phyloP scores from a whole-genome alignment of 148 eudicot species.

The Cornus florida region DNA sequence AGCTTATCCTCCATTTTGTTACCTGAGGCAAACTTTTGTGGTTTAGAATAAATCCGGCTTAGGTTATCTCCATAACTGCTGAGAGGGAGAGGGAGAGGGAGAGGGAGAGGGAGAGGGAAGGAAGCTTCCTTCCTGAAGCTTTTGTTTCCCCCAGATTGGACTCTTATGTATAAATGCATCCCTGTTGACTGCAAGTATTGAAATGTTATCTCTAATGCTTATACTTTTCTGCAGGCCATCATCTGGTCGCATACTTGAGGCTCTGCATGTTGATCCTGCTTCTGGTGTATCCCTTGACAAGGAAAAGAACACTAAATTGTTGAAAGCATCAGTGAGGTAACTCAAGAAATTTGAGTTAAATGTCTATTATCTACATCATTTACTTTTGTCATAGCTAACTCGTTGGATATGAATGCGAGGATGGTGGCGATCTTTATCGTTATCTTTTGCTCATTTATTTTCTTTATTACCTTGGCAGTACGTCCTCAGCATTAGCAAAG shows the following conservation, averaged over 20 bases:
- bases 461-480: conserved; percentile 26
- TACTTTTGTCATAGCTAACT: neutral
- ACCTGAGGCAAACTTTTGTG: conserved; percentile 54
- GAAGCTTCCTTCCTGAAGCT: conserved; percentile 53
- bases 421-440: conserved; percentile 2
- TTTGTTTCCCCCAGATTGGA: conserved; percentile 38
- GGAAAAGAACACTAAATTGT: conserved; percentile 64
- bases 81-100: conserved; percentile 50
- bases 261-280: conserved; percentile 94
- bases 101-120: conserved; percentile 50
- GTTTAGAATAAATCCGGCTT: conserved; percentile 41
- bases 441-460: conserved; percentile 1
- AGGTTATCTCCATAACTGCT: conserved; percentile 43
- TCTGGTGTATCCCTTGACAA: conserved; percentile 84
- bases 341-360: conserved; percentile 3
- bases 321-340: conserved; percentile 64
- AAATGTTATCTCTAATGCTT: conserved; percentile 35
- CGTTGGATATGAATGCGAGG: neutral
- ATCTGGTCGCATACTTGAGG: conserved; percentile 88
- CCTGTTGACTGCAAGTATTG: conserved; percentile 12
- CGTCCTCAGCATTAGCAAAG: conserved; percentile 53
- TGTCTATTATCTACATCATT: neutral
- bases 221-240: conserved; percentile 77
- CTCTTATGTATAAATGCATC: conserved; percentile 31
- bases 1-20: conserved; percentile 60